Evolutionary conservation across 2,329 filamentous ascomycete species (phyloP).

Genomic region (Fusarium proliferatum): DNA sequence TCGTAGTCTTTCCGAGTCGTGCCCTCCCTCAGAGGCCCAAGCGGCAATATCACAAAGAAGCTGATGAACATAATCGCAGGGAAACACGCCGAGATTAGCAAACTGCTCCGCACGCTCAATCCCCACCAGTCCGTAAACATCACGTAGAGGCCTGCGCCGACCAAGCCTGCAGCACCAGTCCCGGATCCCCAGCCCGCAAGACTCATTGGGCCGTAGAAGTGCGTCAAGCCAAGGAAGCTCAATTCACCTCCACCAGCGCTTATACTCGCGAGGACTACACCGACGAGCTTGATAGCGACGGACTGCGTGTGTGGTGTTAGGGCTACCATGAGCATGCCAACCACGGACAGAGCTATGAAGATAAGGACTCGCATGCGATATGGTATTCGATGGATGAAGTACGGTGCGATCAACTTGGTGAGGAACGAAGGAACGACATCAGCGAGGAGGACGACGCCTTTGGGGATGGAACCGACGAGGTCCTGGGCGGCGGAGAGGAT

Average conservation of each 20-base stretch:
- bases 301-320: slow-evolving; percentile 75
- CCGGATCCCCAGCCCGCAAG: slow-evolving; percentile 93
- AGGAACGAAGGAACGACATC: slow-evolving; percentile 91
- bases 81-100: slow-evolving; percentile 82
- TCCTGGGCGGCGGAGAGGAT: slow-evolving; percentile 96
- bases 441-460: slow-evolving; percentile 91
- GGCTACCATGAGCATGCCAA: slow-evolving; percentile 90
- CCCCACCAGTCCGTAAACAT: slow-evolving; percentile 83
- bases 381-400: slow-evolving; percentile 90
- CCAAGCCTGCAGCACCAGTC: slow-evolving; percentile 87
- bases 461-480: slow-evolving; percentile 91
- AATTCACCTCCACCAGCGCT: slow-evolving; percentile 89
- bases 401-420: slow-evolving; percentile 88
- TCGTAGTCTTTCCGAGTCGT: slow-evolving; percentile 63
- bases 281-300: slow-evolving; percentile 80
- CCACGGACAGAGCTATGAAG: slow-evolving; percentile 80
- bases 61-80: slow-evolving; percentile 85
- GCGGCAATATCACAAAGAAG: slow-evolving; percentile 86
- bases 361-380: slow-evolving; percentile 80
- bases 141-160: slow-evolving; percentile 90
- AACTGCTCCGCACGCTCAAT: slow-evolving; percentile 77
- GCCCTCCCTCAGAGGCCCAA: slow-evolving; percentile 68
- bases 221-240: slow-evolving; percentile 89
- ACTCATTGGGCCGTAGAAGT: slow-evolving; percentile 90
- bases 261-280: slow-evolving; percentile 86